phyloP scores from a whole-genome alignment of 73 alveolate genomes.

The Effrenium voratum region DNA sequence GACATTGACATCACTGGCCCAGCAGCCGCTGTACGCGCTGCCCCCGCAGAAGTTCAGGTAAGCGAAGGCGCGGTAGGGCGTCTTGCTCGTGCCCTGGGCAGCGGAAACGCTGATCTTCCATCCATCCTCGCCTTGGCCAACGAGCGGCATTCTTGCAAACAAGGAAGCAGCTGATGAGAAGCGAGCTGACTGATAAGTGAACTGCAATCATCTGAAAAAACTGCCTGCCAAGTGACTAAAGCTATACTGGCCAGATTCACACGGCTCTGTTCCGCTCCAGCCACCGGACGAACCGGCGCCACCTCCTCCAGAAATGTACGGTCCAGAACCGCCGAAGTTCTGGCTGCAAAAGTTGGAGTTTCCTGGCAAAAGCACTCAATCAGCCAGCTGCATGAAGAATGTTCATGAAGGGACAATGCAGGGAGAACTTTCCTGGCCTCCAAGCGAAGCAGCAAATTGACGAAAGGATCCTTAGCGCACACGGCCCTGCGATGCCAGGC shows the following conservation, averaged over 20 bases:
- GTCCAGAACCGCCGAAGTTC: constrained; percentile 33
- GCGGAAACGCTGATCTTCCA: constrained; percentile 32
- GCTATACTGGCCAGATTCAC: background rate
- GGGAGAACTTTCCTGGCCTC: background rate
- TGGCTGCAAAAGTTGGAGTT: background rate
- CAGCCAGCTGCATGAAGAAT: background rate
- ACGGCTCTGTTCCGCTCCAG: background rate
- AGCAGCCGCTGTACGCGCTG: background rate
- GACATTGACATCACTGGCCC: background rate
- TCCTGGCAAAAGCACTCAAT: too few relatives aligned
- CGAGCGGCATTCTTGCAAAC: too few relatives aligned
- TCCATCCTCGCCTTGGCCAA: background rate
- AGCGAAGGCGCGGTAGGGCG: constrained; percentile 41
- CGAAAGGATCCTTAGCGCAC: background rate
- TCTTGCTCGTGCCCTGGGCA: background rate
- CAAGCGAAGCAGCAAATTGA: background rate
- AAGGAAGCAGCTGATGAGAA: too few relatives aligned
- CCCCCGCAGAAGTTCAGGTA: constrained; percentile 11
- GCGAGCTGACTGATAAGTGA: too few relatives aligned
- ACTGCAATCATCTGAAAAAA: too few relatives aligned
- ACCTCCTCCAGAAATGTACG: constrained; percentile 14
- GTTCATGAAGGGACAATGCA: background rate
- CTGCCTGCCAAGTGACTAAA: background rate
- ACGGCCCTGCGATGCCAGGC: background rate
- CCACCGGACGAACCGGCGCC: background rate